These are phyloP conservation scores for Colletotrichum zoysiae DNA, from an alignment of 2,329 filamentous ascomycete species.

Conservation along the genomic window DNA sequence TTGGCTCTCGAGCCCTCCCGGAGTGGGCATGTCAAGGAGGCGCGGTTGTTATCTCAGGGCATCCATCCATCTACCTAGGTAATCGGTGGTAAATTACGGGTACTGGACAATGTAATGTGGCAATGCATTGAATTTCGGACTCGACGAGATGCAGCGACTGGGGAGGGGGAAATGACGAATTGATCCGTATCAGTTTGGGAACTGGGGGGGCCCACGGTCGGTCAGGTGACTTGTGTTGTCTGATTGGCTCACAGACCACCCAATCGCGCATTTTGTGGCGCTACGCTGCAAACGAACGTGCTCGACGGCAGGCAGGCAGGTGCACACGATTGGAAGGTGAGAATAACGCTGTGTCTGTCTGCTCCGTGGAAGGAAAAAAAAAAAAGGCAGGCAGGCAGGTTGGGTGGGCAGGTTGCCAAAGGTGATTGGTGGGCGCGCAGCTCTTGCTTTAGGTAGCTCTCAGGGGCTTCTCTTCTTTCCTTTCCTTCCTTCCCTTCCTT, in stretches of 20 bases:
- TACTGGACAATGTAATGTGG: not conserved
- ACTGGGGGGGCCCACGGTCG: not conserved
- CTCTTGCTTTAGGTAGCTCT: slow-evolving; percentile 5
- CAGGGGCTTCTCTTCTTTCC: slow-evolving; percentile 14
- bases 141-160: not conserved
- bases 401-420: not conserved
- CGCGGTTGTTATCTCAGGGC: not conserved
- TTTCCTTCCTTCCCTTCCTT: not conserved
- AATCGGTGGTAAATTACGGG: not conserved
- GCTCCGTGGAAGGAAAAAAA: not conserved
- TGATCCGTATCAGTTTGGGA: slow-evolving; percentile 15
- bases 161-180: slow-evolving; percentile 9
- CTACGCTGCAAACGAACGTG: slow-evolving; percentile 32
- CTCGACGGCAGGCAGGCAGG: slow-evolving; percentile 11
- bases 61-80: too few species aligned
- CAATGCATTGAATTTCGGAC: not conserved
- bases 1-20: too few species aligned
- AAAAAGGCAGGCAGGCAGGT: not conserved
- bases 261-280: slow-evolving; percentile 20
- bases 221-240: not conserved
- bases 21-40: not conserved
- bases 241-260: slow-evolving; percentile 24
- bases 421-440: not conserved
- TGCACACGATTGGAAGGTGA: slow-evolving; percentile 29
- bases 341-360: too few species aligned